A percentile compares a stretch with the other conserved stretches of the same genome.
Conservation (phyloP, 2,329 filamentous ascomycete species). For the Rutstroemia sydowiana region DNA sequence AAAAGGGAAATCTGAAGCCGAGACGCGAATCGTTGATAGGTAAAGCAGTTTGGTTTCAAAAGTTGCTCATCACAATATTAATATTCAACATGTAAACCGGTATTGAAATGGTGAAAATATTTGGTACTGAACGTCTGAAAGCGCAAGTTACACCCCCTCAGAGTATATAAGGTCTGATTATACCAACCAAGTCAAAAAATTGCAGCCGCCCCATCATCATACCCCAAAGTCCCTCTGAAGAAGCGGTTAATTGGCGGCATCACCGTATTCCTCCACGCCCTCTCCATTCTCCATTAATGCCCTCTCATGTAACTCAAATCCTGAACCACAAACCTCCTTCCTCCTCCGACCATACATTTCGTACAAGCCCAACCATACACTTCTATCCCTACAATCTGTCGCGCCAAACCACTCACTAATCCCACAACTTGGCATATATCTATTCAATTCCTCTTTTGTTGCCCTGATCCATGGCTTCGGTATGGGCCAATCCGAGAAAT, state of each 20-base stretch:
- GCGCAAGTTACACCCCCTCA: too few relatives aligned
- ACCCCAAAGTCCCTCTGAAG: too few relatives aligned
- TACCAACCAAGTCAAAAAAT: too few relatives aligned
- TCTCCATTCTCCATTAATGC: not conserved
- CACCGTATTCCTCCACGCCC: not conserved
- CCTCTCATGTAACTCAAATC: conserved; percentile 21
- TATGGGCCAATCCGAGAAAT: conserved; percentile 54
- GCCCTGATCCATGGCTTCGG: conserved; percentile 47
- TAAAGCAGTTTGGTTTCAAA: too few relatives aligned
- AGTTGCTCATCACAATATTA: too few relatives aligned
- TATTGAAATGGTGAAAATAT: too few relatives aligned
- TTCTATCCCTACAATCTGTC: conserved; percentile 24
- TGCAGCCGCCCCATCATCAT: too few relatives aligned
- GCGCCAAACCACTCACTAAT: conserved; percentile 26
- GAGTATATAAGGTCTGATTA: too few relatives aligned
- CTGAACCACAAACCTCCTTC: conserved; percentile 22
- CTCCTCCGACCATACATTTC: conserved; percentile 20
- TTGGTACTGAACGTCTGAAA: too few relatives aligned
- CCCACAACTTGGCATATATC: conserved; percentile 24
- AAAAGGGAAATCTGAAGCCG: too few relatives aligned
- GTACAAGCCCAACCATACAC: conserved; percentile 25
- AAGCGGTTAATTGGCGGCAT: not conserved
- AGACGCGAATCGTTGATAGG: too few relatives aligned
- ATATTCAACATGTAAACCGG: too few relatives aligned
- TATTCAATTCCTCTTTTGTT: conserved; percentile 23